These are phyloP conservation scores for Lachancea quebecensis DNA, from an alignment of 805 yeast genomes.

Conservation along the genomic window DNA sequence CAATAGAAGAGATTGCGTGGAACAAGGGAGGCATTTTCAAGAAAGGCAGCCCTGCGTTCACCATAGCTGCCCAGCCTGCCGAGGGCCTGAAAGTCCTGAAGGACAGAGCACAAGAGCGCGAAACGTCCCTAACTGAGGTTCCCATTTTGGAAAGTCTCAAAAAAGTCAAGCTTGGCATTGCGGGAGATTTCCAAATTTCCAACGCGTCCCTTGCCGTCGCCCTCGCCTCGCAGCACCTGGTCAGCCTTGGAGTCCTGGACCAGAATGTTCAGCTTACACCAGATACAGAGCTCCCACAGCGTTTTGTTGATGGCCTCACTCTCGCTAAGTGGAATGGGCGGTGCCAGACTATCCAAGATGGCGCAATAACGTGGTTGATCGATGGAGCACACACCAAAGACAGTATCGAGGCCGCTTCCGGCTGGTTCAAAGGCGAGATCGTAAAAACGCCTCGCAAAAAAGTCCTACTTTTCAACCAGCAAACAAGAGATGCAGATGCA, in stretches of 20 bases:
- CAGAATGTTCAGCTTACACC: constrained; percentile 14
- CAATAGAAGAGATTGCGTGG: constrained; percentile 89
- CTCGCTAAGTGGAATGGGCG: constrained; percentile 90
- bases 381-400: constrained; percentile 98
- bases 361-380: constrained; percentile 60
- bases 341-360: constrained; percentile 60
- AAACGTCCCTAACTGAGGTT: constrained; percentile 46
- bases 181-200: constrained; percentile 75
- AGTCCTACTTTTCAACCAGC: constrained; percentile 85
- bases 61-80: constrained; percentile 52
- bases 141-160: constrained; percentile 35
- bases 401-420: constrained; percentile 72
- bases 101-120: constrained; percentile 63
- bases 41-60: constrained; percentile 53
- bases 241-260: constrained; percentile 38
- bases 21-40: constrained; percentile 94
- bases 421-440: constrained; percentile 54
- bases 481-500: constrained; percentile 74
- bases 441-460: constrained; percentile 18
- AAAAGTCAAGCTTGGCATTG: constrained; percentile 53
- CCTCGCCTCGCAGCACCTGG: constrained; percentile 56
- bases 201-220: constrained; percentile 87
- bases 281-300: constrained; percentile 36
- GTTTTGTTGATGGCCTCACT: constrained; percentile 53
- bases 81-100: constrained; percentile 49